These are phyloP conservation scores for Tetraselmis chui DNA, from an alignment of 139 green algal species.

Conservation along the genomic window DNA sequence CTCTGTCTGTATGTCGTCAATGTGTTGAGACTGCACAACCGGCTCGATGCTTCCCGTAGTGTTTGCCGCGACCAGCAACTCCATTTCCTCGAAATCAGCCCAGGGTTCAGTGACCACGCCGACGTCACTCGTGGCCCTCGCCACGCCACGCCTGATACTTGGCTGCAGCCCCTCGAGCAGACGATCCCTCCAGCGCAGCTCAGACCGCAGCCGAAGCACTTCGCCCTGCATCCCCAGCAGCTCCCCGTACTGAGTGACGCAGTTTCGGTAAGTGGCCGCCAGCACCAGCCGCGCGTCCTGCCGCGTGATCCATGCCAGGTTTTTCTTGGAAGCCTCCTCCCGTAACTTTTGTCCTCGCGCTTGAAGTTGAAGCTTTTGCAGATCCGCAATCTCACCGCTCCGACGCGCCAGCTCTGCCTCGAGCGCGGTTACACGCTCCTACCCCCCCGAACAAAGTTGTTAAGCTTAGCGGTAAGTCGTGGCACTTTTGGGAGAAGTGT, in stretches of 20 bases:
- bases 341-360: too few species aligned
- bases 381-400: background rate
- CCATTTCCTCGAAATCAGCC: too few species aligned
- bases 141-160: too few species aligned
- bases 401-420: background rate
- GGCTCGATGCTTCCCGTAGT: too few species aligned
- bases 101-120: too few species aligned
- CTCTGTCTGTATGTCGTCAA: too few species aligned
- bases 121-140: too few species aligned
- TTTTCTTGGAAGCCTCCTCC: background rate
- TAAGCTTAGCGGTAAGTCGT: too few species aligned
- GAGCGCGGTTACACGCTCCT: background rate
- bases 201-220: background rate
- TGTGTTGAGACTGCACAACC: too few species aligned
- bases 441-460: too few species aligned
- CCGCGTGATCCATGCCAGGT: background rate
- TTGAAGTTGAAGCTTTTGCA: background rate
- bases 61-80: too few species aligned
- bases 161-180: background rate
- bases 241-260: background rate
- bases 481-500: too few species aligned
- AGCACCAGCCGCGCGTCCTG: background rate
- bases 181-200: background rate
- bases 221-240: background rate
- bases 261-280: background rate